Evolutionary conservation across 2,329 filamentous ascomycete genomes (phyloP), one percentile per base, ranked within the genome.

Genomic region (Diaporthe nobilis): DNA sequence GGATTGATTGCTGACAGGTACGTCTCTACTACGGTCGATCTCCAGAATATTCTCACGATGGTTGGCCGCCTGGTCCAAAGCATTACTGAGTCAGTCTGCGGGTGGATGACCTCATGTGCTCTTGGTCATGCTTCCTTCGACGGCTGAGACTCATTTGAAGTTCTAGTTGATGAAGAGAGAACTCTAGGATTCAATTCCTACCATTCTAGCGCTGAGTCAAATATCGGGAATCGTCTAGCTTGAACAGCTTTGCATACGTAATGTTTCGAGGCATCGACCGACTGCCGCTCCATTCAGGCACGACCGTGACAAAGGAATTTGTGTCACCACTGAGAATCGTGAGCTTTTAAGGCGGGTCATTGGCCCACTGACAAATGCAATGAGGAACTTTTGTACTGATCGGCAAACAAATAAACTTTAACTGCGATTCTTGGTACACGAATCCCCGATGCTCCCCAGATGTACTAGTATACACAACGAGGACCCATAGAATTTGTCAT

Each of bases 401-500:
- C 58, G 58, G 37, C 58, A 63, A 63, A 42, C 22, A 44, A 28
- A n/a, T 63, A 42, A 22, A 22, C 22, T 47, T 31, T 39, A 7
- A 44, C 22, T 44, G 13, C 60, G 25, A 25, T 61, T 15, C 15
- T 31, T 25, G 7, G 39, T 15, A 39, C 47, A 31, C 37, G 12
- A 47, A 25, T 22, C 5, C 58, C 10, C 12, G 8, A 25, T 25
- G 8, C 10, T 8, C 58, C 28, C 34, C 34, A 63, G 25, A 47
- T 1, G 4, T 65, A 31, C 31, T 31, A 31, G 31, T 31, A 4
- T 13, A 31, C 22, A 22, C 15, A 9, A 22, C 9, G 25, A 31
- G 2, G 61, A 49, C 42, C 42, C 61, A 49, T 49, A 34, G 9
- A 65, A 47, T 49, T 65, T 65, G 61, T 49, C 39, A 47, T n/a